Evolutionary conservation across 2,329 filamentous ascomycete species (phyloP), one percentile per base, ranked within the genome.

Genomic region (Alternaria infectoria): DNA sequence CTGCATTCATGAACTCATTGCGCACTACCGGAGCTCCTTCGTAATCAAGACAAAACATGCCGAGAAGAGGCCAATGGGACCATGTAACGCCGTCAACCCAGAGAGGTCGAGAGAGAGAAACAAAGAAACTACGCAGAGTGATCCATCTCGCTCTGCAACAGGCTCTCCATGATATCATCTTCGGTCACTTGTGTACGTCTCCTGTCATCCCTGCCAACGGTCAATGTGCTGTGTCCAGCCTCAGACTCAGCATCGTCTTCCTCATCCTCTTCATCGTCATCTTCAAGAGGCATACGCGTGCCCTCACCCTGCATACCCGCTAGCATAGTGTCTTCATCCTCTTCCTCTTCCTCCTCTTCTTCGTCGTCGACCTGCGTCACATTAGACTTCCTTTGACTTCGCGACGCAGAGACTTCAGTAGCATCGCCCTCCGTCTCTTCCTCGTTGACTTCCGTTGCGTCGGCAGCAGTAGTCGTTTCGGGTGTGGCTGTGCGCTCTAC

Each of bases 291-390:
- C 68, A 79, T 74, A 9, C 73, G 66, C 17, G 77, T 79, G 4
- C 77, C 71, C 59, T 79, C 77, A 2, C 71, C 77, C 36, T 79
- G 76, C 67, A 77, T 69, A 23, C 71, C 71, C 8, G 73, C 74
- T 11, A 79, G 49, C 71, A 78, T 75, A 0, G 74, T 78, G 54
- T 78, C 76, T 36, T 77, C 77, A 2, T 74, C 74, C 5, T 74
- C 74, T 6, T 74, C 73, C 3, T 74, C 70, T 12, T 67, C 64
- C 5, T 69, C 66, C 15, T 60, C 65, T 17, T 62, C 68, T 4
- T 68, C 62, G 6, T 65, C 68, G 15, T 67, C 56, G n/a, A 45
- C 25, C 36, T 57, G 26, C 23, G 47, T 32, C 44, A 55, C 46
- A 17, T 54, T 51, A 25, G 40, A 32, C 30, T 54, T 54, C 30